Evolutionary conservation across 108 stramenopile species (phyloP).

Genomic region (Cyclotella choctawhatcheeana): DNA sequence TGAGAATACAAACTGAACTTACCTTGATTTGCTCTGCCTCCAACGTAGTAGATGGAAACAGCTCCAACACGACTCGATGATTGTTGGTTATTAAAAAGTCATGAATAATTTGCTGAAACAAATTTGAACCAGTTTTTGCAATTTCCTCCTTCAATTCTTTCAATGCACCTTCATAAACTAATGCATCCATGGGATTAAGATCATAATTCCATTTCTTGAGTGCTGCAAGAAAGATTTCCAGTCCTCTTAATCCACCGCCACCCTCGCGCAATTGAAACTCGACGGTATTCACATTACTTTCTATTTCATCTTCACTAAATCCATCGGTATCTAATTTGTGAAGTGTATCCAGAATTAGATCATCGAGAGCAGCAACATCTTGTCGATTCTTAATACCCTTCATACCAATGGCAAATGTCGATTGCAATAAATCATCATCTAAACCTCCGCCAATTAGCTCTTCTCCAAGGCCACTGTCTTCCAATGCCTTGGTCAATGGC

Average conservation of each 20-base stretch:
- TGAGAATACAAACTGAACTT: not conserved
- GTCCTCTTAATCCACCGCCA: slow-evolving; percentile 76
- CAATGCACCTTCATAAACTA: slow-evolving; percentile 77
- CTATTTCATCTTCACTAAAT: slow-evolving; percentile 76
- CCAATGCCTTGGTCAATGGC: slow-evolving; percentile 55
- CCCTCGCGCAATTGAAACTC: slow-evolving; percentile 86
- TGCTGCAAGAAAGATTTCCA: slow-evolving; percentile 79
- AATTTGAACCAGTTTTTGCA: slow-evolving; percentile 51
- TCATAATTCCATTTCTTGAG: slow-evolving; percentile 91
- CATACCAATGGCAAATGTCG: slow-evolving; percentile 80
- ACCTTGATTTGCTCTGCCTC: slow-evolving; percentile 53
- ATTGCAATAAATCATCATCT: slow-evolving; percentile 65
- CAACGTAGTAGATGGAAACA: slow-evolving; percentile 70
- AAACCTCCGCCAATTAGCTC: slow-evolving; percentile 73
- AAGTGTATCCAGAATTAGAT: slow-evolving; percentile 65
- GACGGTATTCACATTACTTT: slow-evolving; percentile 83
- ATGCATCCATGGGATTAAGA: slow-evolving; percentile 59
- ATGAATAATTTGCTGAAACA: slow-evolving; percentile 73
- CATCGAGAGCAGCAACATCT: slow-evolving; percentile 58
- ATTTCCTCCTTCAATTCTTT: slow-evolving; percentile 77
- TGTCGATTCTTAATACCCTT: slow-evolving; percentile 65
- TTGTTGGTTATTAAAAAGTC: slow-evolving; percentile 76
- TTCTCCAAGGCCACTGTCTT: slow-evolving; percentile 54
- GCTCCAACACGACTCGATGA: slow-evolving; percentile 72
- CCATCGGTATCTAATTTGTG: slow-evolving; percentile 65